Evolutionary conservation across 768 basidiomycete species (phyloP), one percentile per base, ranked within the genome.

Genomic region (Gymnopilus junonius): DNA sequence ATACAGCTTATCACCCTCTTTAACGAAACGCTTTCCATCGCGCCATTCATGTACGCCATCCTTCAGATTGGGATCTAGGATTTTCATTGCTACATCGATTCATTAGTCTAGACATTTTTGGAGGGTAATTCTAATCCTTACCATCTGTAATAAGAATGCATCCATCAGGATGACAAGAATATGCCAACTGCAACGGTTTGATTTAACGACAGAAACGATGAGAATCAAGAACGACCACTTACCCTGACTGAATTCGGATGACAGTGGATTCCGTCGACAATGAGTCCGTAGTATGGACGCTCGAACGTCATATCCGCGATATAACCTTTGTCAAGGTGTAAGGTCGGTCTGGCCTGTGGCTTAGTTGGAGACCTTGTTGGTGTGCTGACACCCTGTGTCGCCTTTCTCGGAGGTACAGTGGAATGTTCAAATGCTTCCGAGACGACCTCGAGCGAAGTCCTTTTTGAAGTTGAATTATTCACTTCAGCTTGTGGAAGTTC

Each of bases 81-180:
- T 88, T 69, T 89, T 90, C 87, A 93, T 90, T 8, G 93, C 93
- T 94, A 73, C 51, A 55, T 29, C 42, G 58, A 29, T 51, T 35
- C 42, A 32, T 15, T 25, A 7, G 31, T n/a, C 23, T 10, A 32
- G 50, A 20, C 29, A 35, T 50, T 45, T 12, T 20, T 15, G n/a
- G 31, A 58, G 25, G 21, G 43, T 10, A 8, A 34, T 14, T 50
- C 31, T 21, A 14, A 48, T 17, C 74, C 79, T 63, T 70, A 95
- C 94, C 93, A 76, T 97, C 95, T 0, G 95, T 95, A 62, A 96
- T 89, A 53, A 97, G 82, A 35, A 97, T 87, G 70, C 94, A 95
- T 2, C 94, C 92, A 8, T 94, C 91, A 8, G 91, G 90, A 69
- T 89, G 88, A 0, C 90, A 85, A 34, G 89, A 86, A 74, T 95